Evolutionary conservation across 352 stramenopile species (phyloP).

Genomic region (Phytophthora pisi): DNA sequence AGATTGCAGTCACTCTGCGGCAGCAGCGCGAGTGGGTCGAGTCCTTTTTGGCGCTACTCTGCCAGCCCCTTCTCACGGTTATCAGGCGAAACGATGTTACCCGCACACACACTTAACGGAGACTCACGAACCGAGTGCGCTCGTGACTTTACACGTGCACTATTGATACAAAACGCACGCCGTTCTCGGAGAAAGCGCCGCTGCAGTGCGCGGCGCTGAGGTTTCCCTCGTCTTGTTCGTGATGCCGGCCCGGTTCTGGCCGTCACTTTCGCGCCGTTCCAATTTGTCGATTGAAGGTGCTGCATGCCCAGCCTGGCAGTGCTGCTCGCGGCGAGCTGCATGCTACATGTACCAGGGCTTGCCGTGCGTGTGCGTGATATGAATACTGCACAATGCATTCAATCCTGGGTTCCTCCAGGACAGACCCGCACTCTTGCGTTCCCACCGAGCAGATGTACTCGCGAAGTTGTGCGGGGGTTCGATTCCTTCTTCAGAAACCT

Average conservation of each 20-base stretch:
- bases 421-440: background rate
- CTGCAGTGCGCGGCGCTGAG: background rate
- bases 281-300: conserved; percentile 4
- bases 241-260: background rate
- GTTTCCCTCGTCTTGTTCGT: background rate
- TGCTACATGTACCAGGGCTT: no score
- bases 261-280: conserved; percentile 25
- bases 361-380: no score
- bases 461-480: background rate
- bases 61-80: background rate
- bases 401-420: background rate
- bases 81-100: background rate
- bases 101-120: background rate
- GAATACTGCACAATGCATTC: no score
- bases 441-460: background rate
- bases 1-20: no score
- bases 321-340: no score
- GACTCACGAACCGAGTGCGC: background rate
- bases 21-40: background rate
- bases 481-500: background rate
- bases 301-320: background rate
- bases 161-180: background rate
- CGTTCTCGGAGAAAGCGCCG: background rate
- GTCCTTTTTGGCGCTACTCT: background rate
- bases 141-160: background rate